Base-by-base conservation (phyloP, 768 basidiomycete species). In the Russula virescens region DNA sequence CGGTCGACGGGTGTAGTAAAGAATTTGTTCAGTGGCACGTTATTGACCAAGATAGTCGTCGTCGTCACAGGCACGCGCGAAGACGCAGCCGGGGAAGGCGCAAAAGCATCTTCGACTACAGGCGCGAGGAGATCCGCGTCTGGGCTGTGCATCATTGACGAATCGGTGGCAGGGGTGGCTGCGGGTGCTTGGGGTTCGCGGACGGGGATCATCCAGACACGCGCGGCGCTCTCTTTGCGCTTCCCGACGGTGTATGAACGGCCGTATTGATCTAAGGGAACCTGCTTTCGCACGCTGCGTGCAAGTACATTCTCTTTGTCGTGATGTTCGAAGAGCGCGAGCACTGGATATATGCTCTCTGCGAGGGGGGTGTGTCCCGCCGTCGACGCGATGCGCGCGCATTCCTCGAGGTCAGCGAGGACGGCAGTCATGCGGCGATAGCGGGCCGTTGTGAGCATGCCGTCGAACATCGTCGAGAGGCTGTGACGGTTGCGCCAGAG, bases 171-270 rank as follows among this genome's bases (percentile, higher is more conserved):
- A 18, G 31, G 11, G 19, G 11, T 10, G n/a, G 35, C 18, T 13
- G 25, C 23, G 18, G 25, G 16, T 11, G 49, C 19, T 6, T 18
- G 52, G 53, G 67, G 45, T 47, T 55, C 50, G 59, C 79, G 75
- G 26, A 82, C 81, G 38, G 87, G 83, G 63, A 97, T 89, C 78
- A 96, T 88, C 95, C 95, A 98, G 10, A 95, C 94, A 43, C 92
- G 83, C 40, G 95, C 94, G 1, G 87, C 78, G 68, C 90, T 91
- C 63, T 92, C 92, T 76, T 98, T 98, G 67, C 95, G 81, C 74
- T 85, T 83, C 43, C 95, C 95, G 53, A 89, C 71, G 0, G 90
- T 90, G 71, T 92, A 91, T n/a, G 87, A 86, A 61, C 95, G 80
- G n/a, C 93, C 92, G 60, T 81, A 81, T 49, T 81, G 76, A 72